phyloP scores from a whole-genome alignment of 2,329 filamentous ascomycete genomes.

The Fusarium beomiforme region DNA sequence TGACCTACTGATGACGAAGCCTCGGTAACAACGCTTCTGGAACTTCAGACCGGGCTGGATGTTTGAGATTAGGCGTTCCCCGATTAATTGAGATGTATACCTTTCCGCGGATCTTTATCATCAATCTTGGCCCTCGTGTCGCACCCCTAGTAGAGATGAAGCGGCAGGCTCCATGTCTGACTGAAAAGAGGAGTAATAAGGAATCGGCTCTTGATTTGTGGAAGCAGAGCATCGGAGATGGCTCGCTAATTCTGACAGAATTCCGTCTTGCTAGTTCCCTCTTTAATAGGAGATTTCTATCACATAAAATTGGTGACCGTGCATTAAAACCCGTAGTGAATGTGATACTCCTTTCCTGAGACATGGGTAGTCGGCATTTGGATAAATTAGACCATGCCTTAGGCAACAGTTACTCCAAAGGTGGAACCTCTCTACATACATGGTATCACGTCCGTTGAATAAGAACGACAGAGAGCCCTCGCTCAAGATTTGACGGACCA shows the following conservation, averaged over 20 bases:
- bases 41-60: slow-evolving; percentile 45
- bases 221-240: not conserved
- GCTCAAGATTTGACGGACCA: not conserved
- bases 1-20: slow-evolving; percentile 26
- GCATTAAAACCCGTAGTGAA: not conserved
- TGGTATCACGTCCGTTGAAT: not conserved
- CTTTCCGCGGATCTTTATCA: slow-evolving; percentile 28
- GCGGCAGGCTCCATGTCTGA: not conserved
- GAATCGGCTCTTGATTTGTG: not conserved
- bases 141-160: not conserved
- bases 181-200: not conserved
- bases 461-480: slow-evolving; percentile 3
- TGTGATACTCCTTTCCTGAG: not conserved
- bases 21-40: slow-evolving; percentile 30
- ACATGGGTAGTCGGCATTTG: not conserved
- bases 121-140: not conserved
- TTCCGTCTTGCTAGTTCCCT: not conserved
- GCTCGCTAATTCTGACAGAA: not conserved
- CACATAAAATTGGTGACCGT: not conserved
- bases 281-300: not conserved
- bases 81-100: slow-evolving; percentile 56
- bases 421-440: slow-evolving; percentile 11
- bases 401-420: slow-evolving; percentile 2
- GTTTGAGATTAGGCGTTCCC: slow-evolving; percentile 59
- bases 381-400: not conserved